Evolutionary conservation across 2,329 filamentous ascomycete genomes (phyloP), one percentile per base, ranked within the genome.

Genomic region (Botrytis medusae): DNA sequence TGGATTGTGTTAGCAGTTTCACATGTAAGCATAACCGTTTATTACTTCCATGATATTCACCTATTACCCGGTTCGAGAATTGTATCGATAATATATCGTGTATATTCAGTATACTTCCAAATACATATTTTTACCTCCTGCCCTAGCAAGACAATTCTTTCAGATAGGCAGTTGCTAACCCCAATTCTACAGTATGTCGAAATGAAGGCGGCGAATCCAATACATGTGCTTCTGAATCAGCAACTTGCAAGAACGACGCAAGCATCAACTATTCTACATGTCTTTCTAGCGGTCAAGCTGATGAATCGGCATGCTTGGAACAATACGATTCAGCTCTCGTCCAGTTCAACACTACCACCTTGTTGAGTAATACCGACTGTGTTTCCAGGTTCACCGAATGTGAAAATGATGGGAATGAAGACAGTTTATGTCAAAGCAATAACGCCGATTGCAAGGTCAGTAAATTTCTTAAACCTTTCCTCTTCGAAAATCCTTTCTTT

Each of bases 231-330:
- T 75, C 72, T 20, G 46, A 37, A 34, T 67, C 46, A n/a, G 74
- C 74, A 29, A 72, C 72, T 10, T 74, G 74, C 62, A 74, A 74
- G 61, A 73, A 74, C 37, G 72, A 74, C 29, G 73, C 71, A 7
- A 73, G 72, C 4, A 64, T 71, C 40, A 69, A 32, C 8, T 74
- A 74, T 44, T 65, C 59, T 12, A 75, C 74, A 14, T 75, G 74
- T 59, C 60, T 74, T 48, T 71, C 72, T 8, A 73, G 74, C 54
- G 74, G 73, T 67, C 32, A 70, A 20, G 57, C 72, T 20, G 54
- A 75, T 60, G 72, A 69, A 18, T n/a, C 68, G 10, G 72, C 74
- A 34, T 75, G 74, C 42, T 40, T 75, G 20, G 37, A 22, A 32
- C 69, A 71, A 48, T 71, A 71, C 20, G 32, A 64, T 32, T 37